A percentile compares a stretch with the other conserved stretches of the same genome.
phyloP scores from a whole-genome alignment of 108 stramenopile genomes.

The Pelagomonas calceolata region DNA sequence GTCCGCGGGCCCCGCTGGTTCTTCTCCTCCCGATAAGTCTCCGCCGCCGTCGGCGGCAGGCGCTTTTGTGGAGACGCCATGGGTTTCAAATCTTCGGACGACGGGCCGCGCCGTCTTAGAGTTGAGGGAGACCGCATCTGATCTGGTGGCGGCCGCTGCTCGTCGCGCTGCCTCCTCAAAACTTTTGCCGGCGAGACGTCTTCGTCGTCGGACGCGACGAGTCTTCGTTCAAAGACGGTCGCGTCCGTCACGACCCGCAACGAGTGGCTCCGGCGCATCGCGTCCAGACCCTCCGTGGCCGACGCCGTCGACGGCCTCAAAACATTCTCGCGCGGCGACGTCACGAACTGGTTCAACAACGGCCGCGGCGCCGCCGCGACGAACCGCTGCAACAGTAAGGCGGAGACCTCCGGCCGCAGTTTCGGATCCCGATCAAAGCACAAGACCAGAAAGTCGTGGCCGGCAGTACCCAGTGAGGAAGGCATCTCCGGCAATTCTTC shows the following conservation, averaged over 20 bases:
- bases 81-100: no score
- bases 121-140: no score
- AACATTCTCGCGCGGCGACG: neutral
- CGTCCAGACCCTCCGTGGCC: neutral
- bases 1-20: no score
- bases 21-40: no score
- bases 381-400: constrained; percentile 18
- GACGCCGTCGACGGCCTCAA: neutral
- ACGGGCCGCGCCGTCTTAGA: no score
- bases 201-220: neutral
- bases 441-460: constrained; percentile 4
- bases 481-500: constrained; percentile 14
- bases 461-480: neutral
- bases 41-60: no score
- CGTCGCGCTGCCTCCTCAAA: no score
- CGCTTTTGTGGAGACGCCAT: no score
- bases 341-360: no score
- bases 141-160: no score
- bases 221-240: neutral
- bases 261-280: neutral
- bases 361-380: neutral
- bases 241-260: neutral
- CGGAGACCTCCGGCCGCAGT: constrained; percentile 20
- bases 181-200: no score
- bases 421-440: constrained; percentile 22